Evolutionary conservation across 169 alveolate species (phyloP).

Genomic region (Cyclospora cayetanensis): DNA sequence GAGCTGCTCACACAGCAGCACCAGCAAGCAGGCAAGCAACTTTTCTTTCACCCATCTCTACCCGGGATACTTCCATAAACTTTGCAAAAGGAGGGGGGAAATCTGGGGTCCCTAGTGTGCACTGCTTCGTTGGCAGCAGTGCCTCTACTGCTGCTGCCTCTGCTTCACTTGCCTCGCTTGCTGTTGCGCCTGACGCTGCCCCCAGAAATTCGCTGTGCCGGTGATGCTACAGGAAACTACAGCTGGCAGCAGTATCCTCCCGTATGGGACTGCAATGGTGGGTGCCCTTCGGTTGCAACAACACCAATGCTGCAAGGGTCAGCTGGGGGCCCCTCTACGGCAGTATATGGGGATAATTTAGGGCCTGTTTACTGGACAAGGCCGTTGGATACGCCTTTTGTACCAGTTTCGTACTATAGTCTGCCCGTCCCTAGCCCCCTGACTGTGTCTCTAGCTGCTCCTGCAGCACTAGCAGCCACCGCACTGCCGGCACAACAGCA

Average conservation of each 20-base stretch:
- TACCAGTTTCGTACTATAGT: background rate
- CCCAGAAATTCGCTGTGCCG: background rate
- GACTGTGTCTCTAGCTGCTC: background rate
- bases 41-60: background rate
- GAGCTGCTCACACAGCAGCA: background rate
- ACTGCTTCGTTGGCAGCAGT: too few species aligned
- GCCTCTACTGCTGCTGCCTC: too few species aligned
- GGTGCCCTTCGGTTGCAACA: background rate
- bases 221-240: background rate
- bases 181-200: background rate
- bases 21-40: conserved; percentile 14
- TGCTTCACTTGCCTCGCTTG: too few species aligned
- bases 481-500: conserved; percentile 4
- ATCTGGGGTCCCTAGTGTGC: too few species aligned
- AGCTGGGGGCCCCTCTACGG: background rate
- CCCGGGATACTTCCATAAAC: background rate
- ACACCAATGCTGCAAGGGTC: background rate
- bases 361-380: background rate
- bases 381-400: background rate
- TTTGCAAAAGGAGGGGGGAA: too few species aligned
- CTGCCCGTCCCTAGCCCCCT: background rate
- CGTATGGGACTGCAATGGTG: conserved; percentile 9
- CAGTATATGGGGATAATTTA: background rate
- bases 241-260: conserved; percentile 2
- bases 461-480: conserved; percentile 1